Base-by-base conservation (phyloP, 768 basidiomycete species). In the Lepiota venenata region DNA sequence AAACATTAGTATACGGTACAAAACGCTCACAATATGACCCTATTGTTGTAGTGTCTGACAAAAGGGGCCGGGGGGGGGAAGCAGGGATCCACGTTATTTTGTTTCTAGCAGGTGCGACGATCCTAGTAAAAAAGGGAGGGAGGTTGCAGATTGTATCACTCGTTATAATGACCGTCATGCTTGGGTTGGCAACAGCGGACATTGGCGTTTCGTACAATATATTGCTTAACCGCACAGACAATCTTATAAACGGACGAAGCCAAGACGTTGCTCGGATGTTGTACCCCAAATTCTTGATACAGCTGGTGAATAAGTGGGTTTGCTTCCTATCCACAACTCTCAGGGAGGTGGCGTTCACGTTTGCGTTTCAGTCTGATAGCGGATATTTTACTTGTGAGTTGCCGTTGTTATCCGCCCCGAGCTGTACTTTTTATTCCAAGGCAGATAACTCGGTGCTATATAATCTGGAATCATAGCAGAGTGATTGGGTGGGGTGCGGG, bases 221-320 rank as follows among this genome's bases (percentile, higher is more conserved):
- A 42, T 58, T 70, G 29, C 64, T 73, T 16, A 46, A 44, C 14
- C 35, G 15, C 18, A 37, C 22, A 12, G 54, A 42, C 2, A 61
- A 61, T 40, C 46, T 65, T 22, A 37, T 68, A 40, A 57, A 39
- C 5, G 64, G 64, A 15, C 40, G 47, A 8, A 45, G 22, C 21
- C 9, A 22, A 2, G 36, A 63, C 4, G 49, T 52, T 11, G 60
- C 64, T 37, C 47, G 48, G 25, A 54, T 61, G 25, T 35, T 69
- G 22, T 62, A 65, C 21, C 68, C 71, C 0, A 73, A 73, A 47
- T 71, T 68, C 29, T 62, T 68, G 41, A 60, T 75, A 14, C 71
- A 69, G 57, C 64, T 73, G 6, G 67, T 71, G 20, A 75, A 74
- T 51, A 73, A 69, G 73, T 74, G 54, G 56, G 71, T 61, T 7